These are phyloP conservation scores for Calonectria hongkongensis DNA, from an alignment of 2,329 filamentous ascomycete species.

Conservation along the genomic window DNA sequence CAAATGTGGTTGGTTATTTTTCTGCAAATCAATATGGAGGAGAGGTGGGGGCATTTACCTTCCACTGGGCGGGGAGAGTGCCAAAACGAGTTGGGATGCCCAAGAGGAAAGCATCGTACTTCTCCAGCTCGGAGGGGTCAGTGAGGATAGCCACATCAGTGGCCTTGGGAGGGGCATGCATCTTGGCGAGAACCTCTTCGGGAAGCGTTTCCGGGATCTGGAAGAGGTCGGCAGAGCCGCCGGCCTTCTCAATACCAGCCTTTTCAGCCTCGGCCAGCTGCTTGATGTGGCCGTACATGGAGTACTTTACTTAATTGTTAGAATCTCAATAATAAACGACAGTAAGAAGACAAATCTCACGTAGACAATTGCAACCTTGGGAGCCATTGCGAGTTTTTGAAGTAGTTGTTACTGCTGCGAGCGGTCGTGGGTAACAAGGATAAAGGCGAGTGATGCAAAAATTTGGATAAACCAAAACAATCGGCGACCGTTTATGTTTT, in stretches of 20 bases:
- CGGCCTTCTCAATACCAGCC: slow-evolving; percentile 90
- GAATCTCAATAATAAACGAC: not conserved
- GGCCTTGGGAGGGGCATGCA: slow-evolving; percentile 89
- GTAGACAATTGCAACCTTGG: slow-evolving; percentile 93
- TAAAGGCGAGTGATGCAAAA: not conserved
- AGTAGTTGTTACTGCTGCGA: not conserved
- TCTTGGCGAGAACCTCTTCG: slow-evolving; percentile 88
- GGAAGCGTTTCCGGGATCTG: slow-evolving; percentile 93
- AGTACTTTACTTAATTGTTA: slow-evolving; percentile 77
- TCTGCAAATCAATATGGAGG: not conserved
- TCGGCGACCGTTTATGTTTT: not conserved
- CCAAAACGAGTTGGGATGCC: slow-evolving; percentile 97
- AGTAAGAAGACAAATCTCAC: slow-evolving; percentile 68
- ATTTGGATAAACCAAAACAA: not conserved
- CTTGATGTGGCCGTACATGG: slow-evolving; percentile 93
- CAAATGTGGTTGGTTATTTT: not conserved
- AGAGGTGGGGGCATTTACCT: slow-evolving; percentile 63
- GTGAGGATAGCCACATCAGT: slow-evolving; percentile 78
- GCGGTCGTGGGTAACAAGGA: not conserved
- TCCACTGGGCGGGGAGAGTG: slow-evolving; percentile 99
- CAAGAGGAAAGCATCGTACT: slow-evolving; percentile 92
- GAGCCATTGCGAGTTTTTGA: slow-evolving; percentile 79
- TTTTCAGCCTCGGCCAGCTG: slow-evolving; percentile 92
- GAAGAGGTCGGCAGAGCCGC: slow-evolving; percentile 87
- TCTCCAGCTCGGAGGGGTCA: slow-evolving; percentile 75